A percentile compares a stretch with the other conserved stretches of the same genome.
Conservation (phyloP, 805 yeast genomes). For the Pichia deserticola region DNA sequence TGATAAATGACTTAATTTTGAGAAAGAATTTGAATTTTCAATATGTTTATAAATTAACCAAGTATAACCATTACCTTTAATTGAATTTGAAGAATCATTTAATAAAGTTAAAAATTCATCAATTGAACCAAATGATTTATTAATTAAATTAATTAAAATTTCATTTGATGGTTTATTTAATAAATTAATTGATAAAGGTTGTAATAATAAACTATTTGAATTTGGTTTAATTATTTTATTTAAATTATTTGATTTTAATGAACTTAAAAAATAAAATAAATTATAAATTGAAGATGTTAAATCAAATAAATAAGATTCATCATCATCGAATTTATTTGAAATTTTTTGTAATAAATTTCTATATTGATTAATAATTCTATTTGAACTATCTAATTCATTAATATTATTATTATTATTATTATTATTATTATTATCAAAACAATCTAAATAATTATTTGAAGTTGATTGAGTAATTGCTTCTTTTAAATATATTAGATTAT, state of each 20-base stretch:
- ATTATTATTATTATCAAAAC: conserved; percentile 15
- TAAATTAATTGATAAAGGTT: conserved; percentile 18
- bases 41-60: conserved; percentile 68
- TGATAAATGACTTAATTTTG: conserved; percentile 41
- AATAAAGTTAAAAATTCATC: conserved; percentile 69
- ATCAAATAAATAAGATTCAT: conserved; percentile 35
- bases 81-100: conserved; percentile 57
- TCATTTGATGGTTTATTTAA: conserved; percentile 21
- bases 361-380: conserved; percentile 24
- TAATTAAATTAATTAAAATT: conserved; percentile 40
- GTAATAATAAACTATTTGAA: conserved; percentile 27
- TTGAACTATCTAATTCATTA: conserved; percentile 16
- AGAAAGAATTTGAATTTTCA: conserved; percentile 14
- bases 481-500: conserved; percentile 35
- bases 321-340: conserved; percentile 27
- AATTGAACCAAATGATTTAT: conserved; percentile 64
- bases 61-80: conserved; percentile 85
- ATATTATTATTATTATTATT: not conserved
- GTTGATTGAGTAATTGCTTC: conserved; percentile 27
- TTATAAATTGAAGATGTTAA: conserved; percentile 42
- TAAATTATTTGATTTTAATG: conserved; percentile 26
- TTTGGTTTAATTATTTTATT: conserved; percentile 19
- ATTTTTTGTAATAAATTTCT: conserved; percentile 32
- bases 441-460: conserved; percentile 21
- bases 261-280: conserved; percentile 41